These are phyloP conservation scores for Elsinoe batatas DNA, from an alignment of 2,329 filamentous ascomycete genomes.

Conservation along the genomic window DNA sequence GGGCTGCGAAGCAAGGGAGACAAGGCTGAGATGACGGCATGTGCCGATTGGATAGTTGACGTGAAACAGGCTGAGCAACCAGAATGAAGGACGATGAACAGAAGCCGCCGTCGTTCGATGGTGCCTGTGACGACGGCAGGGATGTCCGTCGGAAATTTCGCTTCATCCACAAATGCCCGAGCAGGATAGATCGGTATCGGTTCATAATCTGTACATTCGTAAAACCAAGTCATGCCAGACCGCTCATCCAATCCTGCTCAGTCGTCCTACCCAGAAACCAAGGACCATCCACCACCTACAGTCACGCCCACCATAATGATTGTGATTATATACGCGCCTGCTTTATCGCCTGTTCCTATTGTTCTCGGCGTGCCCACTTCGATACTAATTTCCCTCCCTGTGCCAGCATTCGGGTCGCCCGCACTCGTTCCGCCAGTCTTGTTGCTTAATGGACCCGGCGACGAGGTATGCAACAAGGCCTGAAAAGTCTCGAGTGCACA, in stretches of 20 bases:
- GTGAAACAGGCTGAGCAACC: background rate
- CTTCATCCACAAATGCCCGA: background rate
- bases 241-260: too few relatives aligned
- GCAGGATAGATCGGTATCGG: background rate
- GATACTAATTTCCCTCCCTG: background rate
- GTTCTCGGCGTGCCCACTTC: conserved; percentile 14
- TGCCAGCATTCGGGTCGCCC: conserved; percentile 13
- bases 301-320: background rate
- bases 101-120: background rate
- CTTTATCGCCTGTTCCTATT: conserved; percentile 53
- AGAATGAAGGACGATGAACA: background rate
- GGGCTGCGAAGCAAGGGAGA: background rate
- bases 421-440: conserved; percentile 14
- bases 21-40: conserved; percentile 1
- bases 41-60: background rate
- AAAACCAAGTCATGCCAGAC: background rate
- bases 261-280: background rate
- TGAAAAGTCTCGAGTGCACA: conserved; percentile 41
- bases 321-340: conserved; percentile 58
- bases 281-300: background rate
- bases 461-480: background rate
- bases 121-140: background rate
- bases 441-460: conserved; percentile 3
- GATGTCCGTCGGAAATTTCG: background rate
- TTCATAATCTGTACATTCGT: background rate